These are phyloP conservation scores for Ogataea sp. DNA, from an alignment of 805 yeast species.

Conservation along the genomic window DNA sequence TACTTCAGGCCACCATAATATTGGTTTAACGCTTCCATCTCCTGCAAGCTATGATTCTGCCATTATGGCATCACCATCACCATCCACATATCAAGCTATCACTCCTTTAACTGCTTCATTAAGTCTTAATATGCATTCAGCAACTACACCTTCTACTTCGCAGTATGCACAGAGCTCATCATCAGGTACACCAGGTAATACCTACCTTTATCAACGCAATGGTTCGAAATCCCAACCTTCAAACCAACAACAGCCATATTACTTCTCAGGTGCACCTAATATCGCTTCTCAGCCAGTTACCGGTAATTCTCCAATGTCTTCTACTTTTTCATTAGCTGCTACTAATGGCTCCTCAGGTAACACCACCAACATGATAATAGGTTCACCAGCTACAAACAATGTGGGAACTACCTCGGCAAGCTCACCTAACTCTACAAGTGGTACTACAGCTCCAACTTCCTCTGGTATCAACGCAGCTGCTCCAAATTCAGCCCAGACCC, in stretches of 20 bases:
- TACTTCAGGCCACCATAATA: slow-evolving; percentile 4
- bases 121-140: not conserved
- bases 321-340: not conserved
- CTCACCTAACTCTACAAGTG: not conserved
- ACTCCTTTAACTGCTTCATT: not conserved
- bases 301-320: not conserved
- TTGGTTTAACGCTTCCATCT: slow-evolving; percentile 2
- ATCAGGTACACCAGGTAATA: not conserved
- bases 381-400: too few relatives aligned
- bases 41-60: slow-evolving; percentile 5
- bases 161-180: not conserved
- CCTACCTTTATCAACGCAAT: slow-evolving; percentile 1
- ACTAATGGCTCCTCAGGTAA: too few relatives aligned
- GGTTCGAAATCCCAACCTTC: not conserved
- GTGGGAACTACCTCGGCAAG: too few relatives aligned
- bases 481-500: too few relatives aligned
- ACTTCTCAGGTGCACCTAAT: not conserved
- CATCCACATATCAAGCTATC: slow-evolving; percentile 3
- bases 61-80: slow-evolving; percentile 1
- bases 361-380: too few relatives aligned
- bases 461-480: not conserved
- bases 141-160: not conserved
- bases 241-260: not conserved
- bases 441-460: too few relatives aligned
- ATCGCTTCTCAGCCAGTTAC: not conserved